Base-by-base conservation (phyloP, 805 yeast genomes). In the Sporopachydermia lactativora region DNA sequence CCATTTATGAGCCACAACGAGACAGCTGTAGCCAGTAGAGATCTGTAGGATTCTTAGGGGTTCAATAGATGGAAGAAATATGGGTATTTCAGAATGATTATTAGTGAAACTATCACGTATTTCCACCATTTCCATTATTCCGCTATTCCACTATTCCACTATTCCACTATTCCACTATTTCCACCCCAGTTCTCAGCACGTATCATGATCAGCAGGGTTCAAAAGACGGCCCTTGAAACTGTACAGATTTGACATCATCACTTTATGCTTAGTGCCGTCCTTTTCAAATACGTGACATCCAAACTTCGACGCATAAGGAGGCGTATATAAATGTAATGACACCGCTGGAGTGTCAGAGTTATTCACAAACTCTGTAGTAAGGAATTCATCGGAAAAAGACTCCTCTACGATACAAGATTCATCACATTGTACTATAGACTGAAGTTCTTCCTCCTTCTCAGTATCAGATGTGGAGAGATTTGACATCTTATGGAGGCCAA, bases 291-390 rank as follows among this genome's bases (percentile, higher is more conserved):
- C 52, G 42, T 55, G 50, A 44, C 75, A 73, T 15, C 76, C 77
- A 50, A 68, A 71, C 53, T 70, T 62, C 40, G 76, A 61, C 3
- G 85, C 88, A 54, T 77, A 77, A 5, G 88, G 85, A 4, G 88
- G 86, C 4, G 86, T 77, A 59, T 80, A 80, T 41, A 80, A 64
- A 55, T 80, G 88, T 54, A 80, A 64, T 35, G 81, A 71, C 13
- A 80, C 73, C 8, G 82, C 74, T 16, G 61, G 55, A 34, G 62
- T 64, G 15, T 59, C 52, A 1, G 60, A 52, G 15, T 40, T 39
- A 4, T 24, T 24, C 13, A 24, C 31, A 24, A 24, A 24, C 8
- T 24, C 13, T 24, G 8, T 24, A 24, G 31, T 24, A 8, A 24
- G n/a, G n/a, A 24, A 24, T n/a, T 24, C 13, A 24, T 24, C 31